Evolutionary conservation across 83 land plant species (phyloP), one percentile per base, ranked within the genome.

Genomic region (Picea abies): DNA sequence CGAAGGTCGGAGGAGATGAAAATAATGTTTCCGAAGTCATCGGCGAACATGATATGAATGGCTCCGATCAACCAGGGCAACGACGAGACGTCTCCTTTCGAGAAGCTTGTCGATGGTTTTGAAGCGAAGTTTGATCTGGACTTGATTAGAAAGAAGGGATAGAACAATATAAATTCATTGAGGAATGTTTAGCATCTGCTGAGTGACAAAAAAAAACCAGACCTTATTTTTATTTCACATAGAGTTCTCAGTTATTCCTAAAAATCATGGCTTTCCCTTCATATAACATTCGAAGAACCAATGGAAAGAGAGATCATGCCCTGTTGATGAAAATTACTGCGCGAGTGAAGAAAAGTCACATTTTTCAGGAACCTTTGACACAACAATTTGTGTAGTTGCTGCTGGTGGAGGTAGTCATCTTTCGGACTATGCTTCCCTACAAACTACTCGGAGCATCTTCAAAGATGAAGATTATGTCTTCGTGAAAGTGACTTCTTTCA

Each of bases 101-200:
- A 29, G 29, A 29, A 29, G 29, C 29, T 29, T 29, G 29, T 29
- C 29, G 29, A 29, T 29, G 29, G 29, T 29, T 29, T 29, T 29
- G 29, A 29, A 29, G 29, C 29, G 29, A 29, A 29, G 0, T 29
- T 29, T 29, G 29, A 29, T 89, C 95, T 23, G 99, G 95, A 81
- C 96, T 86, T 82, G 96, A 94, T 82, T 97, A 98, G 98, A 85
- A 94, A 66, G 91, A 87, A 56, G 98, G 98, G 9, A 91, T 95
- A 26, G 97, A 94, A 64, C 99, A 97, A 80, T 93, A 93, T 82
- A 89, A 86, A 72, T 97, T 93, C 67, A 86, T 97, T 64, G 98
- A 97, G 85, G 86, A 92, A 49, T 97, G 99, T 81, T 78, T 97
- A 14, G 84, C 98, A 63, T 78, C 91, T 17, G 99, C 86, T 41